Base-by-base conservation (phyloP, 2,329 filamentous ascomycete species). In the Monilinia aucupariae region DNA sequence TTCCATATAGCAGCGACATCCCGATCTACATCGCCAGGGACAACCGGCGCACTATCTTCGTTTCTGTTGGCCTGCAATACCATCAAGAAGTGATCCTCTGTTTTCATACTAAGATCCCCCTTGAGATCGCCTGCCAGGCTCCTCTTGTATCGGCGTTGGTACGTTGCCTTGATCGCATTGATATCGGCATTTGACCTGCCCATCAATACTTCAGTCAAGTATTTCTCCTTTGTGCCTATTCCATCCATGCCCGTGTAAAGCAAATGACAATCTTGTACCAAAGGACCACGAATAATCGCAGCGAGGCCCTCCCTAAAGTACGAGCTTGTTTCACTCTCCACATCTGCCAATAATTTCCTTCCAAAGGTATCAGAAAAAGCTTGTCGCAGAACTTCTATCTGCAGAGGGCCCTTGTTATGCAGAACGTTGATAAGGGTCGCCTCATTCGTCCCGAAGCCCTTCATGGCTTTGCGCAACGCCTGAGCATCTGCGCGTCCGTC, bases 381-480 rank as follows among this genome's bases (percentile, higher is more conserved):
- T 9, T 81, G 74, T 63, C 86, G 84, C 59, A 96, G 80, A 10
- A 84, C 79, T 54, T 87, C 83, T 66, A 94, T 82, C 74, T 96
- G 90, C 5, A 92, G 78, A 0, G 92, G 89, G 67, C 96, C 90
- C 66, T 92, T 87, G 68, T 81, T 83, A 3, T 88, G 78, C 10
- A 97, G 78, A 3, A 87, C 78, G 2, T 80, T 78, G 67, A 96
- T 92, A 20, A 97, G 78, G 0, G 82, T 76, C 71, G 86, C 88
- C 75, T 97, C 92, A 71, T 97, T 86, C 0, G 92, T 97, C 41
- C 92, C 93, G 66, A 96, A 90, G 0, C 92, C 92, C 76, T 96
- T 96, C 91, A 97, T 96, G 2, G 93, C 91, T 69, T 83, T 83
- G 60, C 91, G 85, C 27, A 96, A 79, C 4, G 80, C 83, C 63